These are phyloP conservation scores for Entamoeba histolytica DNA, from an alignment of 208 protist species.

Conservation along the genomic window DNA sequence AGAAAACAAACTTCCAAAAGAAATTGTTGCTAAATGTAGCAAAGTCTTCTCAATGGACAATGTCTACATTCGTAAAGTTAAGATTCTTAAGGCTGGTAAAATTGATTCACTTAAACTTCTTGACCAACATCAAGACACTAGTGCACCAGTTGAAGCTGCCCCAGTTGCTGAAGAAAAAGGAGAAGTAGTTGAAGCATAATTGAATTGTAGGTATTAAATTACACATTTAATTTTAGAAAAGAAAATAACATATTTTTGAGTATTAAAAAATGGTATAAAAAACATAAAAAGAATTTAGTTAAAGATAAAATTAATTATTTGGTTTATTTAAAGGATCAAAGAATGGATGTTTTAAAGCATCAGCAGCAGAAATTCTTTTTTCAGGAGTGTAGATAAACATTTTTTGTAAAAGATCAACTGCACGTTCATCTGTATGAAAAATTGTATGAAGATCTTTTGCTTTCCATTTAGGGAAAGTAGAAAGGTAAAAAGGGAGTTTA, in stretches of 20 bases:
- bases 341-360: conserved; percentile 49
- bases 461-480: conserved; percentile 25
- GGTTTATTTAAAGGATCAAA: background rate
- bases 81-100: conserved; percentile 80
- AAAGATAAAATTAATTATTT: too few relatives aligned
- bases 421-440: conserved; percentile 16
- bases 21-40: conserved; percentile 68
- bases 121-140: background rate
- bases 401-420: conserved; percentile 18
- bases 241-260: too few relatives aligned
- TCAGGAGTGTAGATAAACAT: conserved; percentile 29
- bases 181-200: background rate
- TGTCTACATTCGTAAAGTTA: conserved; percentile 85
- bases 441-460: background rate
- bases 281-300: too few relatives aligned
- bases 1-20: conserved; percentile 65
- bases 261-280: too few relatives aligned
- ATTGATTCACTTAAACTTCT: conserved; percentile 42
- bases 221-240: too few relatives aligned
- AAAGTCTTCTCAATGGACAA: conserved; percentile 83
- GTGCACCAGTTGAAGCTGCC: background rate
- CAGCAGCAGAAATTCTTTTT: conserved; percentile 28
- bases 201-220: too few relatives aligned
- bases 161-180: background rate
- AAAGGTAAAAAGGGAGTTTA: conserved; percentile 3